Conservation (phyloP, 495 filamentous ascomycete species). For the Penicillium bovifimosum region DNA sequence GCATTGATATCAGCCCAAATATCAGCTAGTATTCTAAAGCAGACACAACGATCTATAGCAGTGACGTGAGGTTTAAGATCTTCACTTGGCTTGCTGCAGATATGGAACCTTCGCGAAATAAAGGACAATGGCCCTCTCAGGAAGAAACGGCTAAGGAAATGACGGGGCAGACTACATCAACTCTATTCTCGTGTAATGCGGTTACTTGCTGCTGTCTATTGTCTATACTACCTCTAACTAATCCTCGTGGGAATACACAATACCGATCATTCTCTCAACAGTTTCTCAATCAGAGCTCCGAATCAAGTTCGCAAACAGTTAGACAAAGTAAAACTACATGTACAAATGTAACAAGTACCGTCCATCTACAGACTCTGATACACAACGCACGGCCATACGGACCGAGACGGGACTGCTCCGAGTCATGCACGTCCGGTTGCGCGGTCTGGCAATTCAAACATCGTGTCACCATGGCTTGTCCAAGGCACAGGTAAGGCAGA, state of each 20-base stretch:
- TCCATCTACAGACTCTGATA: constrained; percentile 2
- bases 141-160: constrained; percentile 6
- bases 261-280: background rate
- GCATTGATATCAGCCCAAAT: background rate
- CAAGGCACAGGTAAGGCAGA: constrained; percentile 6
- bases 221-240: background rate
- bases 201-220: background rate
- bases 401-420: constrained; percentile 21
- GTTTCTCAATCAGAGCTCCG: background rate
- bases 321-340: background rate
- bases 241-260: constrained; percentile 12
- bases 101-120: constrained; percentile 6
- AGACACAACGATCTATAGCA: constrained; percentile 1
- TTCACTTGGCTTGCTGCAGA: constrained; percentile 9
- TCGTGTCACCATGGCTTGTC: constrained; percentile 21
- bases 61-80: background rate
- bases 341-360: background rate
- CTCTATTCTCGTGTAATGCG: constrained; percentile 23
- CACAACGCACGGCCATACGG: constrained; percentile 22
- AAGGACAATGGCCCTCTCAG: background rate
- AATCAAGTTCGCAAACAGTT: background rate
- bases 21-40: background rate
- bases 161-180: constrained; percentile 22
- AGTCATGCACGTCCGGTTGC: constrained; percentile 22
- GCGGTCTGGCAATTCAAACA: constrained; percentile 13